Base-by-base conservation (phyloP, 805 yeast genomes). In the Candida krabiensis region DNA sequence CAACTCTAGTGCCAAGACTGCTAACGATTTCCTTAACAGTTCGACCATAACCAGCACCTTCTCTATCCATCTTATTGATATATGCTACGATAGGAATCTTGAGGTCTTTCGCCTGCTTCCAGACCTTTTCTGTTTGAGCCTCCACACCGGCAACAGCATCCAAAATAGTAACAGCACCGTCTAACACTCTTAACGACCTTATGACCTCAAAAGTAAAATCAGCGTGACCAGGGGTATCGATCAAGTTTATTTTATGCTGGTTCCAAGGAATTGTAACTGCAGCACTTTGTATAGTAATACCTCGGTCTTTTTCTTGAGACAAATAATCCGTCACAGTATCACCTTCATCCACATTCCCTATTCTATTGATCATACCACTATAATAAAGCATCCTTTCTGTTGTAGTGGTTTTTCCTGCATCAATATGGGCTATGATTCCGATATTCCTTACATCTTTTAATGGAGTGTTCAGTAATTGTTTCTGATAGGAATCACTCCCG, bases 121-220 rank as follows among this genome's bases (percentile, higher is more conserved):
- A 93, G 3, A 93, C 98, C 55, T 89, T 91, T 58, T 90, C 97
- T 0, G 99, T 91, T 61, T 93, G 98, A 0, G 98, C 93, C 59
- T 93, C 99, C 1, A 93, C 99, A 9, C 99, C 99, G 2, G 96
- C 97, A 7, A 91, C 98, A 1, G 86, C 96, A 65, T 93, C 99
- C 36, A 93, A 63, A 8, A 93, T 86, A 0, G 96, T 84, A 6
- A 93, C 95, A 1, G 91, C 95, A 3, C 98, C 97, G 64, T 93
- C 99, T 8, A 93, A 66, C 2, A 93, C 97, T 45, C 96, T 73
- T 40, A 93, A 70, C 0, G 98, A 83, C 39, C 97, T 67, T 2
- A 79, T 86, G 4, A 93, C 99, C 62, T 93, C 99, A 60, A 90
- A 93, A 0, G 95, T 86, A 60, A 93, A 93, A 63, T 93, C 99